phyloP scores from a whole-genome alignment of 495 filamentous ascomycete species.

The Poronia punctata region DNA sequence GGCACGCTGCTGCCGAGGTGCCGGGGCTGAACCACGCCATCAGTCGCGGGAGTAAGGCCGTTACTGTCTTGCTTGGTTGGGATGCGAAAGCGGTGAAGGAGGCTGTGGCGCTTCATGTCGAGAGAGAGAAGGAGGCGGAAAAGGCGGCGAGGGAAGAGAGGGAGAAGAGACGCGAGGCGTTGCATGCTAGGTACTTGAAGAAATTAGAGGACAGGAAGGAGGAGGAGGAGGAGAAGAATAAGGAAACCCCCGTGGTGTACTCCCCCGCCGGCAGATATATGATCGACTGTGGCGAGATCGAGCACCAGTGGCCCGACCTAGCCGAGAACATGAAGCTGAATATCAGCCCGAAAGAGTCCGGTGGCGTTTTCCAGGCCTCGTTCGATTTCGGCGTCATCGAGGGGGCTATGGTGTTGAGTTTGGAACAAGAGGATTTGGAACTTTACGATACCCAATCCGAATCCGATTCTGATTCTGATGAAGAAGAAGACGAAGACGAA shows the following conservation, averaged over 20 bases:
- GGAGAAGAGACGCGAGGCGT: slow-evolving; percentile 6
- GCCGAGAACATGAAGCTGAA: slow-evolving; percentile 12
- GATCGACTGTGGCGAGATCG: slow-evolving; percentile 14
- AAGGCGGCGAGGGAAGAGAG: slow-evolving; percentile 9
- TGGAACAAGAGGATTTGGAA: slow-evolving; percentile 7
- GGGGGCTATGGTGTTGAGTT: slow-evolving; percentile 15
- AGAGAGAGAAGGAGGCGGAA: slow-evolving; percentile 4
- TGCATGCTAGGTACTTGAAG: slow-evolving; percentile 8
- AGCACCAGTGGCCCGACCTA: slow-evolving; percentile 8
- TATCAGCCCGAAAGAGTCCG: slow-evolving; percentile 4
- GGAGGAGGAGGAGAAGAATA: neutral
- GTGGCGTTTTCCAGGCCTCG: slow-evolving; percentile 9
- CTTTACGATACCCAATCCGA: slow-evolving; percentile 9
- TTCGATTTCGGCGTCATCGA: slow-evolving; percentile 16
- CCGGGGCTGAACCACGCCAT: slow-evolving; percentile 8
- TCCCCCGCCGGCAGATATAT: slow-evolving; percentile 18
- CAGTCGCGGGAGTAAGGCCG: neutral
- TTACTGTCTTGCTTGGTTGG: slow-evolving; percentile 14
- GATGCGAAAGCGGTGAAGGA: slow-evolving; percentile 2
- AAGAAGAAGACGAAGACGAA: slow-evolving; percentile 8
- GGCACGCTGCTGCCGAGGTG: slow-evolving; percentile 3
- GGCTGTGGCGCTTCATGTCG: slow-evolving; percentile 1
- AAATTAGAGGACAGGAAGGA: slow-evolving; percentile 2
- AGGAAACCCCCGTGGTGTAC: too few relatives aligned
- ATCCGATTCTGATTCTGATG: neutral